Percentiles rank a stretch among this genome's conserved stretches.
Conservation (phyloP, 768 basidiomycete genomes). For the Gymnopilus dilepis region DNA sequence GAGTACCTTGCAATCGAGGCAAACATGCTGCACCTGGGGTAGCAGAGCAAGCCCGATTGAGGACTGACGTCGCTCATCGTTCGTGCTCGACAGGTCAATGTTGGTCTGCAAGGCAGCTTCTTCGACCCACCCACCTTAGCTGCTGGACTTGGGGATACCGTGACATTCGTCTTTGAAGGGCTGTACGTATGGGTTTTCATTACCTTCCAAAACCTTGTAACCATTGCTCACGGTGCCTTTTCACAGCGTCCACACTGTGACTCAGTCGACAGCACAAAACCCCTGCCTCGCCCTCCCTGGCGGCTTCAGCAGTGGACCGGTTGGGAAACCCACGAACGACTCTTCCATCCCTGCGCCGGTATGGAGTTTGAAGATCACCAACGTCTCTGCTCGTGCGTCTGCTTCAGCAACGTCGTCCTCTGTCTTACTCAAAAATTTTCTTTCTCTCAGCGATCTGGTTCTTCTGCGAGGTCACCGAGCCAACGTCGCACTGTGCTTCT, state of each 20-base stretch:
- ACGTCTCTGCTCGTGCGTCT: slow-evolving; percentile 34
- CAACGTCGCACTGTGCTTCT: slow-evolving; percentile 40
- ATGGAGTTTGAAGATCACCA: slow-evolving; percentile 43
- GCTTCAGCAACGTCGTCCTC: neutral
- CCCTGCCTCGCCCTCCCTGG: slow-evolving; percentile 45
- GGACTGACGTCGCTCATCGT: neutral
- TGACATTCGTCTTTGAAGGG: slow-evolving; percentile 46
- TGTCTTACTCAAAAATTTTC: too few species aligned
- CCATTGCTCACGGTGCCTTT: neutral
- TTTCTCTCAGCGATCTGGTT: slow-evolving; percentile 36
- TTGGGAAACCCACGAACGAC: slow-evolving; percentile 25
- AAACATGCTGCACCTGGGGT: neutral
- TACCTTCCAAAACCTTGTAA: neutral
- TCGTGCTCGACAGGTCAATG: slow-evolving; percentile 34
- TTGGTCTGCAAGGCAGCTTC: slow-evolving; percentile 46
- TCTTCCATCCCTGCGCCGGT: slow-evolving; percentile 20
- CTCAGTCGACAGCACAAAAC: slow-evolving; percentile 40
- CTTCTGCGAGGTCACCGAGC: slow-evolving; percentile 42
- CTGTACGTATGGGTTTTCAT: too few species aligned
- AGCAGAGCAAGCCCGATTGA: neutral
- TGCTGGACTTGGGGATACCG: slow-evolving; percentile 39
- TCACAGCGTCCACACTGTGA: slow-evolving; percentile 44
- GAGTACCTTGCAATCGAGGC: neutral
- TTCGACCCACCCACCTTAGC: slow-evolving; percentile 40
- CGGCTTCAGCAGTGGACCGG: slow-evolving; percentile 46